Base-by-base conservation (phyloP, 2,329 filamentous ascomycete genomes). In the Exophiala spinifera region DNA sequence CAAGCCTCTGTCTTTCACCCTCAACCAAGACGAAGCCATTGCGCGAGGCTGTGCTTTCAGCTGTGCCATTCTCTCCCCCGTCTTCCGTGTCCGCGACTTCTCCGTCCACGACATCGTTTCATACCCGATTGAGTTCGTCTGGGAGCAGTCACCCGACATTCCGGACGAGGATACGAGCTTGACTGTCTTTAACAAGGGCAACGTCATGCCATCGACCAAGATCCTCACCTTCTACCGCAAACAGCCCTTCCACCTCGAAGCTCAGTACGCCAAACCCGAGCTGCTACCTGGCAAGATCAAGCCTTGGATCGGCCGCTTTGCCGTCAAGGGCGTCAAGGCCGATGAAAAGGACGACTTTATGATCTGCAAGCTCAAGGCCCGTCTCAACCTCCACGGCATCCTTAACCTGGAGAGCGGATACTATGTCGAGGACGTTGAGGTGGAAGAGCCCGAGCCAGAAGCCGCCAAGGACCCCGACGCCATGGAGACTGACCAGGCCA, bases 201-300 rank as follows among this genome's bases (percentile, higher is more conserved):
- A 96, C 69, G 85, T 95, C 61, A 87, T 99, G 80, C 94, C 94
- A 51, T 97, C 92, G 4, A 99, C 94, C 62, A 99, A 99, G 83
- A 97, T 99, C 63, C 85, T 99, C 51, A 99, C 94, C 36, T 99
- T 99, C 79, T 99, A 97, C 82, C 87, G 94, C 65, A 97, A 97
- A 80, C 90, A 97, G 76, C 82, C 91, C 44, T 99, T 97, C 72
- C 91, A 96, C 69, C 82, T 99, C 49, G 94, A 99, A 79, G 94
- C 94, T 57, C 87, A 88, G 66, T 99, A 99, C 70, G 86, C 88
- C 61, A 88, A 92, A 68, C 88, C 91, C 17, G 90, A 95, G 43
- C 75, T 81, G 51, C 84, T 99, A 7, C 94, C 94, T 15, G 91
- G 91, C 67, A 95, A 92, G 80, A 80, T 87, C 59, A 89, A 90